Conservation (phyloP, 768 basidiomycete species). For the Inosperma sp. region DNA sequence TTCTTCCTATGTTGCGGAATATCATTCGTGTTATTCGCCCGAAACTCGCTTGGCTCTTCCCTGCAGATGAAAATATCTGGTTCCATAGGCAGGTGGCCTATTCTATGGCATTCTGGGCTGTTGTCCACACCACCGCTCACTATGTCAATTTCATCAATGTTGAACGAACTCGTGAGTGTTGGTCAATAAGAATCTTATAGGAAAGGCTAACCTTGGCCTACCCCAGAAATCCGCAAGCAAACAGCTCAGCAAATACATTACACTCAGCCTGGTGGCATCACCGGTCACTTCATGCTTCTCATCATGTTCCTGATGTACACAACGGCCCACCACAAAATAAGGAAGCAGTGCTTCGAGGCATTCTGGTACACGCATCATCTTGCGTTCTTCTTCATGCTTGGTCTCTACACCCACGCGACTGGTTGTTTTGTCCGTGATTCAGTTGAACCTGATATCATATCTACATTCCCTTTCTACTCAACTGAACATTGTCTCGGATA, state of each 20-base stretch:
- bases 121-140: conserved; percentile 91
- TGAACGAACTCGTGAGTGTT: conserved; percentile 70
- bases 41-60: conserved; percentile 74
- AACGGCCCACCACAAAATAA: conserved; percentile 85
- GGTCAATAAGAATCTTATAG: neutral
- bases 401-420: conserved; percentile 83
- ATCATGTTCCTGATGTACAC: conserved; percentile 93
- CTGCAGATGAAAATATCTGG: conserved; percentile 94
- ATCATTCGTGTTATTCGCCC: conserved; percentile 82
- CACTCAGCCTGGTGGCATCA: conserved; percentile 84
- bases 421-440: conserved; percentile 94
- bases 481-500: conserved; percentile 90
- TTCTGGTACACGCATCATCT: conserved; percentile 98
- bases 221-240: conserved; percentile 72
- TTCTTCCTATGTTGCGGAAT: conserved; percentile 88
- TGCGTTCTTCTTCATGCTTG: conserved; percentile 92
- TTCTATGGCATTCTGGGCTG: conserved; percentile 87
- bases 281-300: conserved; percentile 92
- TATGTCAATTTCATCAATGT: conserved; percentile 93
- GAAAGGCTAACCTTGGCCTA: neutral
- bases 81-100: conserved; percentile 95
- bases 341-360: conserved; percentile 85
- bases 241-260: conserved; percentile 84
- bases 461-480: conserved; percentile 81
- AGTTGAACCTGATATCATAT: conserved; percentile 62